Conservation (phyloP, 2,329 filamentous ascomycete genomes). For the Neoscytalidium dimidiatum region DNA sequence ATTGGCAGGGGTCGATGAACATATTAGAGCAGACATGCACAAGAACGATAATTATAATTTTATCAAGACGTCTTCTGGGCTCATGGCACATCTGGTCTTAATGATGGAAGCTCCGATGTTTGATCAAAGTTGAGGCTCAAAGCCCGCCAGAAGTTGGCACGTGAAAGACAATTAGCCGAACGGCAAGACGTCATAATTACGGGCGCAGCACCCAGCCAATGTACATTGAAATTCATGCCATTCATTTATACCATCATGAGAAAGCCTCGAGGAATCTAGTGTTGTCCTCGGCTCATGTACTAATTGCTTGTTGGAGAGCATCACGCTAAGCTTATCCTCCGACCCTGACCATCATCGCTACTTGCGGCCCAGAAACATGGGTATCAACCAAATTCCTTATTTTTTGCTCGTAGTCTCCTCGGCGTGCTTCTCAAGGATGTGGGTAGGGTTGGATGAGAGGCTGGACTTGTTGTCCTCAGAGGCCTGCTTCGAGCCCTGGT, state of each 20-base stretch:
- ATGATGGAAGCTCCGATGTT: too few relatives aligned
- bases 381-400: not conserved
- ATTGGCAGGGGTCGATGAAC: too few relatives aligned
- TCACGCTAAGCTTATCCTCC: not conserved
- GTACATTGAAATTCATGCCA: not conserved
- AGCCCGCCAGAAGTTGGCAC: too few relatives aligned
- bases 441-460: constrained; percentile 67
- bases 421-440: constrained; percentile 61
- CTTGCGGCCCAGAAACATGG: not conserved
- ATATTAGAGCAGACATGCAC: too few relatives aligned
- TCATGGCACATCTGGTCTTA: too few relatives aligned
- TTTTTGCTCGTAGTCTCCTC: constrained; percentile 63
- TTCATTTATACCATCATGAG: not conserved
- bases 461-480: constrained; percentile 51
- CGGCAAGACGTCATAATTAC: not conserved
- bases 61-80: too few relatives aligned
- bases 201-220: not conserved
- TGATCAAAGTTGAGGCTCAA: too few relatives aligned
- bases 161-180: too few relatives aligned
- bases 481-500: constrained; percentile 51
- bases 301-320: not conserved
- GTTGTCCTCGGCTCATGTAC: not conserved
- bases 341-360: not conserved
- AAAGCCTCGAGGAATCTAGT: not conserved
- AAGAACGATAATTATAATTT: too few relatives aligned